Base-by-base conservation (phyloP, 352 stramenopile species). In the Phytophthora uliginosa region DNA sequence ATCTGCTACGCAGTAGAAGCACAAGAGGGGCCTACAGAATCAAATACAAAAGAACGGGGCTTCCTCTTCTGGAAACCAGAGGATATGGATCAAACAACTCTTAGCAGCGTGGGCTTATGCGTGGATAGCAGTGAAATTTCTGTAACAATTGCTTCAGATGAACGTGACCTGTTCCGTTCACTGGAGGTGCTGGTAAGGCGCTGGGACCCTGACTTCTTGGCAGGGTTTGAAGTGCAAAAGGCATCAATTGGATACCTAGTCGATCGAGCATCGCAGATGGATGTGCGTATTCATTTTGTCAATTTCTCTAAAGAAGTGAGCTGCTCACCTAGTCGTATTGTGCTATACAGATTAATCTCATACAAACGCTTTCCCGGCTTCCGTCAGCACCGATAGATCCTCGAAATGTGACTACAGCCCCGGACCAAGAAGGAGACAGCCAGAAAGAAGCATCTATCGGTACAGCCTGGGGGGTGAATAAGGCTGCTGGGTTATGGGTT, bases 131-230 rank as follows among this genome's bases (percentile, higher is more conserved):
- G 63, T 47, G 57, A 78, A 17, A 58, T 77, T 22, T 76, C 53
- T 7, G 78, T 88, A 28, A 73, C 53, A 42, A 42, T 82, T 52
- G 74, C 56, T 51, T 54, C 66, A 7, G 70, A 84, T 51, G 92
- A 98, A 74, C 66, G 60, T 4, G 82, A 89, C 45, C 65, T 98
- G 26, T 76, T 98, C 24, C 58, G 53, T 13, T 73, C 59, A 24
- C 40, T 98, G 6, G 75, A 91, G 31, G 52, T 36, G 13, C 48
- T 97, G 17, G 84, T 98, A 33, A 74, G 77, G 10, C 47, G 76
- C 12, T 93, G 86, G 83, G 91, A 98, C 60, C 93, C 93, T n/a
- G 94, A 98, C 62, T 95, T 98, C 50, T 75, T 98, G 40, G 74
- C 83, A 47, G 92, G 93, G 12, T 98, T 93, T 78, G 94, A 98